Conservation (phyloP, 1,284 basidiomycete genomes). For the Melampsora abietis-canadensis region DNA sequence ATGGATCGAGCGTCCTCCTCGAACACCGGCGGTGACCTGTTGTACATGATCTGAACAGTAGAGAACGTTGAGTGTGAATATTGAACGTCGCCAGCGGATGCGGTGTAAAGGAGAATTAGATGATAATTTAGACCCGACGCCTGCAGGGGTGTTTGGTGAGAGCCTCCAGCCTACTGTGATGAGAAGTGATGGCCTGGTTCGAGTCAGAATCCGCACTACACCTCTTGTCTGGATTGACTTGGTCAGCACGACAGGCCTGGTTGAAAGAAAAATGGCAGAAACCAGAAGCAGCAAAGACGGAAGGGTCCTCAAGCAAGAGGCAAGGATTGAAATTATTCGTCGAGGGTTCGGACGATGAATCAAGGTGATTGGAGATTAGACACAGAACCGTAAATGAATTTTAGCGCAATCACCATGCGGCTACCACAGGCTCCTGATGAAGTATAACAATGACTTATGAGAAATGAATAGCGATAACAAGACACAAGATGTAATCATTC, state of each 20-base stretch:
- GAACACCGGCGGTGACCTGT: neutral
- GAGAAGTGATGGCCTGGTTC: conserved; percentile 6
- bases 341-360: no score
- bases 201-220: neutral
- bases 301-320: neutral
- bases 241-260: conserved; percentile 1
- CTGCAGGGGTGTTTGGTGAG: neutral
- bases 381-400: no score
- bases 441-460: no score
- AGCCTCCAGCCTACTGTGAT: neutral
- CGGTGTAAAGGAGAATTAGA: neutral
- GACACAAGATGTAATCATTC: no score
- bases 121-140: neutral
- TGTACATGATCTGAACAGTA: conserved; percentile 10
- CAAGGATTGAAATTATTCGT: neutral
- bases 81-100: neutral
- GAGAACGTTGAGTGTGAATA: neutral
- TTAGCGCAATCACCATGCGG: no score
- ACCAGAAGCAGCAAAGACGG: neutral
- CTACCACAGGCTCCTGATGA: no score
- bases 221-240: neutral
- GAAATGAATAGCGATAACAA: no score
- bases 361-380: no score
- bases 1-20: conserved; percentile 13
- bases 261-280: neutral